These are phyloP conservation scores for Microdochium paspali DNA, from an alignment of 2,329 filamentous ascomycete genomes.

Conservation along the genomic window DNA sequence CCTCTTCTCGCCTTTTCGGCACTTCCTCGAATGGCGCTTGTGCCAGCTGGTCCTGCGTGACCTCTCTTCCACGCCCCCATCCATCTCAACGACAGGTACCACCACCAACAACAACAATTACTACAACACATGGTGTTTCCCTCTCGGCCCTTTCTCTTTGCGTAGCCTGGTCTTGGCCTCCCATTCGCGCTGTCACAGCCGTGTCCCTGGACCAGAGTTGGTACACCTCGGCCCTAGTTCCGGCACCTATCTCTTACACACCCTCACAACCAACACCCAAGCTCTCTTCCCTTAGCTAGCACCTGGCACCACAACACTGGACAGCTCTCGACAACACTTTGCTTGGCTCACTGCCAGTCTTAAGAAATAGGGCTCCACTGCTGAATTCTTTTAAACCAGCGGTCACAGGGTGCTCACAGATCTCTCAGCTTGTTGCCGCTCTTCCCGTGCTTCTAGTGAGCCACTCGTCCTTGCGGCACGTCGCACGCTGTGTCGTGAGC, in stretches of 20 bases:
- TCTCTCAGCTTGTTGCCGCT: background rate
- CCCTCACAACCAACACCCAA: background rate
- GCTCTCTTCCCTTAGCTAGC: background rate
- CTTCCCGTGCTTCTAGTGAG: background rate
- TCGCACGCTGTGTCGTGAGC: background rate
- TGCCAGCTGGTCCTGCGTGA: background rate
- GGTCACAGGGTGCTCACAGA: background rate
- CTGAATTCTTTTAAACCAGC: too few species aligned
- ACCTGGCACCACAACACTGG: background rate
- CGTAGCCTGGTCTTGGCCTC: too few species aligned
- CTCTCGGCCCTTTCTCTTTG: background rate
- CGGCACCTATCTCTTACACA: too few species aligned
- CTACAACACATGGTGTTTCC: background rate
- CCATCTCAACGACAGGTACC: background rate
- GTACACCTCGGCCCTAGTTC: too few species aligned
- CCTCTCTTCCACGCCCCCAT: background rate
- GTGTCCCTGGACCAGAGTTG: too few species aligned
- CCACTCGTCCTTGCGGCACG: background rate
- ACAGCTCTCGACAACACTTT: too few species aligned
- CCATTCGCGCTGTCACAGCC: too few species aligned
- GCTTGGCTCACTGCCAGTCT: too few species aligned
- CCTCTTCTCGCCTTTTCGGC: background rate
- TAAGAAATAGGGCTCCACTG: too few species aligned
- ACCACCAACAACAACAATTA: background rate
- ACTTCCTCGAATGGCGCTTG: background rate